Base-by-base conservation (phyloP, 495 filamentous ascomycete species). In the Podospora appendiculata region DNA sequence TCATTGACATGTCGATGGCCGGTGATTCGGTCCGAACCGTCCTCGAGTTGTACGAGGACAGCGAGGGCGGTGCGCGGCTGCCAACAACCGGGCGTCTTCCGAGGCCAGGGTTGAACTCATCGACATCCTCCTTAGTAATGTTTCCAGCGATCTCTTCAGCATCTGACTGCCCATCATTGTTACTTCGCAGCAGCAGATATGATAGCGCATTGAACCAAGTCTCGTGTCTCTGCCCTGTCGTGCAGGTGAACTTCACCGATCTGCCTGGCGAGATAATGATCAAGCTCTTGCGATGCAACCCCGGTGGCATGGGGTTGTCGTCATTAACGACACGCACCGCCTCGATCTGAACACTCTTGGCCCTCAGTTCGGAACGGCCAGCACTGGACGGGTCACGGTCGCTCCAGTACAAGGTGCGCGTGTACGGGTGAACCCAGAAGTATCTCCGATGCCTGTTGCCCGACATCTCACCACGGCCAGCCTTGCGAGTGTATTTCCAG, bases 341-440 rank as follows among this genome's bases (percentile, higher is more conserved):
- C 66, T 96, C 89, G 55, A 98, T 97, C 3, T 86, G 82, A 36
- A 97, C 89, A 70, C 88, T 94, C 82, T 98, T 98, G 19, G 94
- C 89, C 60, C 85, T 87, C 53, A 91, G 69, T 67, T 96, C 86
- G 16, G 77, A 73, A 55, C 86, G 81, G 13, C 89, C 87, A 46
- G 85, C 89, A 25, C 74, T 77, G 41, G 86, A 80, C 1, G 94
- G 94, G 67, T 97, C 92, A 39, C 84, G 78, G 51, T 94, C 89
- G 63, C 89, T 94, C 93, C 93, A 98, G 74, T 98, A 98, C 51
- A 98, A 67, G 0, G 92, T 96, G 32, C 90, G 83, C 5, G 94
- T 98, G 68, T 98, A 98, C 0, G 93, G 93, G 68, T 98, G 93
- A 17, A 98, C 87, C 93, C 93, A 98, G 80, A 98, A 98, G 74